Evolutionary conservation across 202 grass and related monocot species (phyloP).

Genomic region (Dendrocalamus latiflorus): DNA sequence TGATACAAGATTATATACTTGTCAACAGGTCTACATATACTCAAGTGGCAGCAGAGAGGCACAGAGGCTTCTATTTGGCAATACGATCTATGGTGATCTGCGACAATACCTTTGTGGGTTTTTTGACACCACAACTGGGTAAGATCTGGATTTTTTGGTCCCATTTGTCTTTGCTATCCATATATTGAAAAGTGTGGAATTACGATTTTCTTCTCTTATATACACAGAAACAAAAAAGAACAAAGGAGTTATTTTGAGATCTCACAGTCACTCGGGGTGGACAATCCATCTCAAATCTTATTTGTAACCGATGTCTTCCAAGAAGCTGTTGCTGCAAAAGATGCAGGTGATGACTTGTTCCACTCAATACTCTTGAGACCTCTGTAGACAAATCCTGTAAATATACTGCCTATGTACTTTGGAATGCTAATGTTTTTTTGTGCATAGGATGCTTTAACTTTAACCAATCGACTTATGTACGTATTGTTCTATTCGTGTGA

Average conservation of each 20-base stretch:
- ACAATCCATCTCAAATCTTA: constrained; percentile 67
- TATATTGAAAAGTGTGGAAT: constrained; percentile 3
- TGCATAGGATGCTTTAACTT: background rate
- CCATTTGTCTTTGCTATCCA: background rate
- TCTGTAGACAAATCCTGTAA: background rate
- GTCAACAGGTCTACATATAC: constrained; percentile 83
- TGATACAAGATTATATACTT: constrained; percentile 31
- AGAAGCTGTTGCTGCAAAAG: constrained; percentile 79
- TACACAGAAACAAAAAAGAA: constrained; percentile 83
- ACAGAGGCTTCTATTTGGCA: constrained; percentile 83
- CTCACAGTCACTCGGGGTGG: constrained; percentile 68
- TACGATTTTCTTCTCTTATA: background rate
- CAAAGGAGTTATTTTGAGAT: constrained; percentile 77
- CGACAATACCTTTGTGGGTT: constrained; percentile 68
- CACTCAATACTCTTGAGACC: background rate
- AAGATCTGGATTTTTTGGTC: constrained; percentile 25
- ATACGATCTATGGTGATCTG: constrained; percentile 68
- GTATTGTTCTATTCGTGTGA: background rate
- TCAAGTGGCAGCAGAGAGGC: constrained; percentile 95
- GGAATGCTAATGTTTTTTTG: background rate
- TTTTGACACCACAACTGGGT: constrained; percentile 90
- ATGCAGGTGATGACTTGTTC: constrained; percentile 50
- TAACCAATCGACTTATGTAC: background rate
- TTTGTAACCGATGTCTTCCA: constrained; percentile 83
- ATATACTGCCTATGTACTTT: background rate